Base-by-base conservation (phyloP, 164 flowering plant species). In the Nelumbo lutea region DNA sequence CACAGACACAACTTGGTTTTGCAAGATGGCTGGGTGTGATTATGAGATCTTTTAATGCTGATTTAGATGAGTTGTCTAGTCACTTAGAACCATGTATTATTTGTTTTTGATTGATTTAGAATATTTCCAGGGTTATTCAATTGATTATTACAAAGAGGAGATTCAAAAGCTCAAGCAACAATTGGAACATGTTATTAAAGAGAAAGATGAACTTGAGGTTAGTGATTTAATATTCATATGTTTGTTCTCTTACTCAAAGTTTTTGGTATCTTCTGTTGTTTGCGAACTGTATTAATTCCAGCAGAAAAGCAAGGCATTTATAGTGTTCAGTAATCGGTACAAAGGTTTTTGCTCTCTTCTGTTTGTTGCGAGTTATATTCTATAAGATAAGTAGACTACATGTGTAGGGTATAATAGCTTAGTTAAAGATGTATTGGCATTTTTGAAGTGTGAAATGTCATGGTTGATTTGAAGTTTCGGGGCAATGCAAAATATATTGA, bases 201-300 rank as follows among this genome's bases (percentile, higher is more conserved):
- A 90, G 77, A 92, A 83, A 80, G 75, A 83, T 77, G 88, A 87
- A 70, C 80, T 89, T 42, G 77, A 89, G 98, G 98, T 91, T 50
- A 59, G 83, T 70, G 43, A 11, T n/a, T 47, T 45, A 3, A 42
- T 51, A 61, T 55, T 38, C 27, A 27, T 27, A 27, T 27, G 27
- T 27, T 27, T 27, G 27, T 27, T 27, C 27, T 27, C 27, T 27
- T 27, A 0, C 27, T 27, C 27, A 27, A 27, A 27, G 27, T 27
- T 47, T 51, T 42, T 61, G 11, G 9, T 59, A 6, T 58, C 7
- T 9, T 45, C 40, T 60, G n/a, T 40, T 9, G 2, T 41, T 65
- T 59, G 9, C 50, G 3, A 7, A 46, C 9, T 47, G 2, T 27
- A 27, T 27, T 27, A 27, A 27, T 27, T 27, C 27, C 27, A 27